Percentiles rank a stretch among this genome's conserved stretches.
Evolutionary conservation across 164 flowering plant genomes (phyloP).

Genomic region (Hamamelis virginiana): DNA sequence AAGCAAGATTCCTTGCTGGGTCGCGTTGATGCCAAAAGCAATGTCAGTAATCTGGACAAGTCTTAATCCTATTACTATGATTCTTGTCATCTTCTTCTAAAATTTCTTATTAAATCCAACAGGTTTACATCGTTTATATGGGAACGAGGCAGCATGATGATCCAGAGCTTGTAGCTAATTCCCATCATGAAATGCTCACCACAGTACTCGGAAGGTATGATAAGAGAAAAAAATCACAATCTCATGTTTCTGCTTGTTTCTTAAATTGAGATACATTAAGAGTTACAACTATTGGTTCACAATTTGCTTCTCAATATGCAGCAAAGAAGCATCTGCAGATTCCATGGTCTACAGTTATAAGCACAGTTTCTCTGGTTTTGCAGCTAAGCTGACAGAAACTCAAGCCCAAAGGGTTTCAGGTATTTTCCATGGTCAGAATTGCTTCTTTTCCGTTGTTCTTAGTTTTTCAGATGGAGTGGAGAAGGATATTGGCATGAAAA

Average conservation of each 20-base stretch:
- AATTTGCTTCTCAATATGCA: conserved; percentile 12
- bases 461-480: too few species aligned
- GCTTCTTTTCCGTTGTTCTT: background rate
- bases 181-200: conserved; percentile 42
- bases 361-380: conserved; percentile 64
- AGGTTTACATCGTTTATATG: conserved; percentile 47
- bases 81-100: too few species aligned
- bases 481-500: too few species aligned
- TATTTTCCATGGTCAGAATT: conserved; percentile 3
- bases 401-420: conserved; percentile 41
- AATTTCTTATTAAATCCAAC: conserved; percentile 7
- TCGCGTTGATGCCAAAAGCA: conserved; percentile 9
- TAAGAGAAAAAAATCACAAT: too few species aligned
- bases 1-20: background rate
- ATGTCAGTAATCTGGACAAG: background rate
- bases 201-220: conserved; percentile 37
- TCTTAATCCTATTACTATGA: background rate
- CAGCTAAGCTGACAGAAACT: conserved; percentile 41
- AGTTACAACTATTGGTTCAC: background rate
- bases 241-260: background rate
- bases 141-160: conserved; percentile 41
- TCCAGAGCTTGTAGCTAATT: conserved; percentile 15
- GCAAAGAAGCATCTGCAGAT: conserved; percentile 36
- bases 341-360: conserved; percentile 46
- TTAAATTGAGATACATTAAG: background rate